A percentile compares a stretch with the other conserved stretches of the same genome.
Evolutionary conservation across 2,329 filamentous ascomycete species (phyloP).

Genomic region (Madurella fahalii): DNA sequence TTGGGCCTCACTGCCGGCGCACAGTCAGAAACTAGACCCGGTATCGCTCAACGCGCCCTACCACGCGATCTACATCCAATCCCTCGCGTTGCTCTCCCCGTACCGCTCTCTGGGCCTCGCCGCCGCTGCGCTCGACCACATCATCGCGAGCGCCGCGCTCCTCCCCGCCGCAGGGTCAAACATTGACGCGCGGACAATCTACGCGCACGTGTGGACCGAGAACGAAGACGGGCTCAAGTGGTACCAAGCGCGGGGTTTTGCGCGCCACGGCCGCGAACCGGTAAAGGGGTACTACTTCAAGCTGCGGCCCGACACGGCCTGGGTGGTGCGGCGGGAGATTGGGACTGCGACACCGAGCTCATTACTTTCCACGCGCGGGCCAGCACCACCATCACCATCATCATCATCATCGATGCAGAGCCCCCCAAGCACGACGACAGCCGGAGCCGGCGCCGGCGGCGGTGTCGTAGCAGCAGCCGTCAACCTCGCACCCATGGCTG

Average conservation of each 20-base stretch:
- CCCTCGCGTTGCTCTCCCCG: constrained; percentile 58
- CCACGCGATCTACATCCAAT: constrained; percentile 60
- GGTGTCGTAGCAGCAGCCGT: constrained; percentile 20
- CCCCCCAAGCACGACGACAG: neutral
- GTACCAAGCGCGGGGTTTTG: constrained; percentile 58
- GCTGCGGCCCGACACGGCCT: constrained; percentile 58
- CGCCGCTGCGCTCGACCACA: constrained; percentile 51
- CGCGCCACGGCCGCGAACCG: constrained; percentile 40
- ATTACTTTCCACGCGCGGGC: neutral
- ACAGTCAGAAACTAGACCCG: constrained; percentile 1
- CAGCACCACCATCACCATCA: neutral
- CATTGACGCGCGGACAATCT: constrained; percentile 44
- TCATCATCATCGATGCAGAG: neutral
- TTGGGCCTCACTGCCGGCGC: neutral
- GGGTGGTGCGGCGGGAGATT: constrained; percentile 51
- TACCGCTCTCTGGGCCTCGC: constrained; percentile 59
- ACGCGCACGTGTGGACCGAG: constrained; percentile 66
- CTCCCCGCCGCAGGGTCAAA: constrained; percentile 32
- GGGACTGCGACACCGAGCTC: constrained; percentile 21
- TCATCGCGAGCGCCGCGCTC: constrained; percentile 40
- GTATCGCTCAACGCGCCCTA: constrained; percentile 22
- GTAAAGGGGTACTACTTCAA: constrained; percentile 59
- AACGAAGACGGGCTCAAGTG: constrained; percentile 60
- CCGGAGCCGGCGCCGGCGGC: neutral
- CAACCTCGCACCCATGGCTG: constrained; percentile 19